These are phyloP conservation scores for Solanum appendiculatum DNA, from an alignment of 257 asterid genomes.

Conservation along the genomic window DNA sequence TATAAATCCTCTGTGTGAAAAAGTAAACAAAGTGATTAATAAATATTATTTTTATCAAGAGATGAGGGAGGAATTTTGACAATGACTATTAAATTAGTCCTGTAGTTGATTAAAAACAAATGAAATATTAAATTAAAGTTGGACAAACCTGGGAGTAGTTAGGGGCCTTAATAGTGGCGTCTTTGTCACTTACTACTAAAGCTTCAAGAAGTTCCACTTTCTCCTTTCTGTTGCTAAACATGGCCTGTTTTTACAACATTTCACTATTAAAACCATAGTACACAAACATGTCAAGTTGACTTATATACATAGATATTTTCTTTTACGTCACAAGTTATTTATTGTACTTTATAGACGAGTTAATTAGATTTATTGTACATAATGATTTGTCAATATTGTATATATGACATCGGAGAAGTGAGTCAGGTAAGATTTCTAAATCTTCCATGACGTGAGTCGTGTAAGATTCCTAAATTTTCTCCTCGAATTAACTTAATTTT, in stretches of 20 bases:
- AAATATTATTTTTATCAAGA: background rate
- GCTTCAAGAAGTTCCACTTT: slow-evolving; percentile 14
- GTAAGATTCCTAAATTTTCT: too few relatives aligned
- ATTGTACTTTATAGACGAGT: too few relatives aligned
- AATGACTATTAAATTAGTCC: too few relatives aligned
- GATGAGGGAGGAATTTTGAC: background rate
- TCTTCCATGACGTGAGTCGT: background rate
- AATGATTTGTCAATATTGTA: background rate
- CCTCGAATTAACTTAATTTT: too few relatives aligned
- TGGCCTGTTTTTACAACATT: background rate
- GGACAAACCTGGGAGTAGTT: slow-evolving; percentile 6
- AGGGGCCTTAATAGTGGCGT: background rate
- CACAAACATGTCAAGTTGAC: background rate
- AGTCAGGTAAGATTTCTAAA: too few relatives aligned
- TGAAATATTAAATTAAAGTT: background rate
- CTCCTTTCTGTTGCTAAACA: slow-evolving; percentile 17
- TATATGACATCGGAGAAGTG: background rate
- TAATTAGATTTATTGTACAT: too few relatives aligned
- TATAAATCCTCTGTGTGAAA: background rate
- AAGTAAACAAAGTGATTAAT: background rate
- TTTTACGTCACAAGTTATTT: background rate
- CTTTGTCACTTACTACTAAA: slow-evolving; percentile 3
- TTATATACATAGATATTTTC: background rate
- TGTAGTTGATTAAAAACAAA: background rate
- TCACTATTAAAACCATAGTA: background rate